phyloP scores from a whole-genome alignment of 2,329 filamentous ascomycete genomes.

The Lecanoromycetidae sp. region DNA sequence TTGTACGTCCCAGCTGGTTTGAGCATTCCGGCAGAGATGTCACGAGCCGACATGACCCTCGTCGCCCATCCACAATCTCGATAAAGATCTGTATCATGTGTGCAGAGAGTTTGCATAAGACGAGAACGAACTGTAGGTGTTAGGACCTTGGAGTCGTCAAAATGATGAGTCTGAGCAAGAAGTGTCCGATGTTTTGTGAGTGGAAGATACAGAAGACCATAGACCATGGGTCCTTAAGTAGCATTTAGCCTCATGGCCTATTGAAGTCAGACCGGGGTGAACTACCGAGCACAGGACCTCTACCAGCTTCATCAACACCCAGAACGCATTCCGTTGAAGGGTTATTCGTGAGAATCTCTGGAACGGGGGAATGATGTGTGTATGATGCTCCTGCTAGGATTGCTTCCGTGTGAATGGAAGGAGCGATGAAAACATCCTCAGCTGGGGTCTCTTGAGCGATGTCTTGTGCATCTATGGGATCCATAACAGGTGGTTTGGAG shows the following conservation, averaged over 20 bases:
- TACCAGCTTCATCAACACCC: slow-evolving; percentile 86
- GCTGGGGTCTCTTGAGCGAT: slow-evolving; percentile 26
- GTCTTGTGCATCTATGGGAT: slow-evolving; percentile 6
- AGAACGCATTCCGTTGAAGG: slow-evolving; percentile 55
- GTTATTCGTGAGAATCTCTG: slow-evolving; percentile 44
- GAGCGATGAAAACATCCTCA: slow-evolving; percentile 47
- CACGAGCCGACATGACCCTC: slow-evolving; percentile 65
- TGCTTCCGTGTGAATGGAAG: slow-evolving; percentile 48
- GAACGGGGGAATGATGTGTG: slow-evolving; percentile 58
- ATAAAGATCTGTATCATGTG: slow-evolving; percentile 44
- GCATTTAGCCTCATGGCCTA: neutral
- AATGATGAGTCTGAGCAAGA: slow-evolving; percentile 67
- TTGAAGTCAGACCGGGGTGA: slow-evolving; percentile 24
- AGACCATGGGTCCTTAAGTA: slow-evolving; percentile 49
- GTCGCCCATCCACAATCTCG: slow-evolving; percentile 72
- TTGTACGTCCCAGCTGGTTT: slow-evolving; percentile 56
- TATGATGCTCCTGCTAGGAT: slow-evolving; percentile 57
- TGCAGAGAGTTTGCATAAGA: slow-evolving; percentile 63
- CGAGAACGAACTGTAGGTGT: slow-evolving; percentile 64
- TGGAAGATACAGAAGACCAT: slow-evolving; percentile 58
- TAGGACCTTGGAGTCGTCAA: slow-evolving; percentile 90
- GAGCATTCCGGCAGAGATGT: slow-evolving; percentile 72
- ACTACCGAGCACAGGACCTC: slow-evolving; percentile 80
- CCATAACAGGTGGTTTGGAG: too few relatives aligned
- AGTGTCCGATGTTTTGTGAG: slow-evolving; percentile 56